phyloP scores from a whole-genome alignment of 345 rosid genomes.

The Gossypium longicalyx region DNA sequence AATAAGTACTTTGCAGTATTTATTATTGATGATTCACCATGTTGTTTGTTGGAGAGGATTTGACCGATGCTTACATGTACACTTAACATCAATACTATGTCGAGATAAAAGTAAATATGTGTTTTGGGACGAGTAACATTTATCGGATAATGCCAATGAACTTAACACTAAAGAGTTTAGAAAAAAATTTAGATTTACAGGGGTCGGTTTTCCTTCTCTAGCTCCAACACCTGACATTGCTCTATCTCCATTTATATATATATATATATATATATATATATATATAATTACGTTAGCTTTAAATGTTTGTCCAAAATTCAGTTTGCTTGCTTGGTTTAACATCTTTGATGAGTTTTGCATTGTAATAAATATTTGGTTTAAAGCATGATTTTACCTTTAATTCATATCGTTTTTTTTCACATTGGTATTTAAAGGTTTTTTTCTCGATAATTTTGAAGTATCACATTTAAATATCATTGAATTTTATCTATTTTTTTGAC shows the following conservation, averaged over 20 bases:
- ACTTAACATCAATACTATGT: conserved; percentile 77
- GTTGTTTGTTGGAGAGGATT: conserved; percentile 79
- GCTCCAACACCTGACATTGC: not conserved
- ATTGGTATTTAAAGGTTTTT: fast-evolving
- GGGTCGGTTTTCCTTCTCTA: conserved; percentile 24
- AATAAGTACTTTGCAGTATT: conserved; percentile 55
- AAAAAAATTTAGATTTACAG: conserved; percentile 56
- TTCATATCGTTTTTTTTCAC: too few relatives aligned
- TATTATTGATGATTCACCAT: conserved; percentile 72
- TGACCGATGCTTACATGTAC: conserved; percentile 77
- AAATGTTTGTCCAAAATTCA: not conserved
- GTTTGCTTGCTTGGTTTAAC: not conserved
- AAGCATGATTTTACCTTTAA: too few relatives aligned
- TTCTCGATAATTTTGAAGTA: too few relatives aligned
- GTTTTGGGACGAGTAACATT: conserved; percentile 95
- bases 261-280: too few relatives aligned
- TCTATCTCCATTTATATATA: not conserved
- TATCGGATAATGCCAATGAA: conserved; percentile 67
- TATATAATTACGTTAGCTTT: too few relatives aligned
- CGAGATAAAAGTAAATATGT: conserved; percentile 75
- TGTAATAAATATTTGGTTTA: too few relatives aligned
- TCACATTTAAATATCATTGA: too few relatives aligned
- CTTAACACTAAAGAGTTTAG: conserved; percentile 69
- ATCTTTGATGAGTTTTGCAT: not conserved
- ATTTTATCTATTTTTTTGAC: too few relatives aligned